Percentiles rank a stretch among this genome's conserved stretches.
These are phyloP conservation scores for Collybia sp. DNA, from an alignment of 768 basidiomycete genomes.

Conservation along the genomic window DNA sequence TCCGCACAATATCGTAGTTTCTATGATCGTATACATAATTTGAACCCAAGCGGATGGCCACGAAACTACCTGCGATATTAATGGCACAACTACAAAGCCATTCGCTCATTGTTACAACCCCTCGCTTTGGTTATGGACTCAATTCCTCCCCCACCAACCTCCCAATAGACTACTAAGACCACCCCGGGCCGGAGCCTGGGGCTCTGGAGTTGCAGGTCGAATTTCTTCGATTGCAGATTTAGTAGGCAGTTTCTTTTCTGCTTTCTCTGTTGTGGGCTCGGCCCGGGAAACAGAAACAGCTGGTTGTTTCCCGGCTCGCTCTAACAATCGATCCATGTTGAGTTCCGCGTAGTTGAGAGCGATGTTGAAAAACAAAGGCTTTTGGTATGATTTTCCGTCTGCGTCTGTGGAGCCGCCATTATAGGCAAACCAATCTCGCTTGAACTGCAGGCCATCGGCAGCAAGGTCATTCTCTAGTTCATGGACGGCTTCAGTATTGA, in stretches of 20 bases:
- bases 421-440: slow-evolving; percentile 74
- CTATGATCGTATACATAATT: too few relatives aligned
- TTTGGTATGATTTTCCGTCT: slow-evolving; percentile 54
- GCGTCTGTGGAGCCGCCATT: slow-evolving; percentile 59
- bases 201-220: slow-evolving; percentile 45
- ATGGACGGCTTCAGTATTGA: slow-evolving; percentile 37
- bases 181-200: slow-evolving; percentile 36
- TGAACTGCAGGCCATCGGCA: slow-evolving; percentile 44
- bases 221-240: slow-evolving; percentile 57
- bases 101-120: too few relatives aligned
- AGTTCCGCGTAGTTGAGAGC: slow-evolving; percentile 89
- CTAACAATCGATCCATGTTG: slow-evolving; percentile 74
- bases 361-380: slow-evolving; percentile 91
- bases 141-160: slow-evolving; percentile 75
- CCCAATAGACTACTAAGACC: slow-evolving; percentile 68
- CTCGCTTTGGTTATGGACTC: slow-evolving; percentile 8
- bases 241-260: slow-evolving; percentile 43
- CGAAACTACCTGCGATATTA: too few relatives aligned
- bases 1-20: too few relatives aligned
- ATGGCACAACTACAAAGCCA: too few relatives aligned
- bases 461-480: slow-evolving; percentile 49
- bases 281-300: slow-evolving; percentile 14
- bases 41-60: too few relatives aligned
- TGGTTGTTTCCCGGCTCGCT: slow-evolving; percentile 60
- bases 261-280: slow-evolving; percentile 18